Evolutionary conservation across 2,329 filamentous ascomycete genomes (phyloP).

Genomic region (Aspergillus udagawae): DNA sequence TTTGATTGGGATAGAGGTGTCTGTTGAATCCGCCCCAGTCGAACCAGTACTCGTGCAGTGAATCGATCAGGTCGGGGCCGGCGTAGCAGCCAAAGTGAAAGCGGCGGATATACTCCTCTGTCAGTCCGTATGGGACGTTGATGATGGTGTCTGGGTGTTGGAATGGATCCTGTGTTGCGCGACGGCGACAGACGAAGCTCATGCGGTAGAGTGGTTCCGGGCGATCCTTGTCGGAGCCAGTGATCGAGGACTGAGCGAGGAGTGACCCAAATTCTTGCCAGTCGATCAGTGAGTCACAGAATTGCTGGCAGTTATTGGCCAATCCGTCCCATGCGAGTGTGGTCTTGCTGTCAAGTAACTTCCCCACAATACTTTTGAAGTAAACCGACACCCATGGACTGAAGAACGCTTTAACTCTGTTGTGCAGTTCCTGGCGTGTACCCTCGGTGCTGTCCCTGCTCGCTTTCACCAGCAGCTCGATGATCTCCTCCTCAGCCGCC

Average conservation of each 20-base stretch:
- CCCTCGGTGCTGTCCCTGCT: background rate
- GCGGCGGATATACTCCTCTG: constrained; percentile 42
- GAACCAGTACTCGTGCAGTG: constrained; percentile 44
- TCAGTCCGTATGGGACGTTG: constrained; percentile 38
- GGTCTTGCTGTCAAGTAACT: constrained; percentile 23
- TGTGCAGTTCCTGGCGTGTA: background rate
- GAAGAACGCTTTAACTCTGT: constrained; percentile 23
- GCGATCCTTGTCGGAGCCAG: background rate
- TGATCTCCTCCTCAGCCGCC: constrained; percentile 19
- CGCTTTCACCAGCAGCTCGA: constrained; percentile 12
- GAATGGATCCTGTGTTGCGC: constrained; percentile 11
- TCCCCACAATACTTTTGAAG: constrained; percentile 26
- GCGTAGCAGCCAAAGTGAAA: constrained; percentile 38
- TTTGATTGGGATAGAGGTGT: constrained; percentile 37
- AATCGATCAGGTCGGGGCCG: constrained; percentile 44
- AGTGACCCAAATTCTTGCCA: constrained; percentile 29
- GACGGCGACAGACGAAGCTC: constrained; percentile 38
- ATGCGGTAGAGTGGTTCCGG: constrained; percentile 31
- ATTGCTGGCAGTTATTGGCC: constrained; percentile 37
- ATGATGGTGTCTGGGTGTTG: constrained; percentile 28
- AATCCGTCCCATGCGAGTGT: constrained; percentile 29
- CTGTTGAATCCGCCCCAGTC: constrained; percentile 44
- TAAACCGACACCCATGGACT: constrained; percentile 24
- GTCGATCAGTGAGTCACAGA: constrained; percentile 37
- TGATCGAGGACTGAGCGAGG: constrained; percentile 1